These are phyloP conservation scores for Microbotryum scabiosae DNA, from an alignment of 1,284 basidiomycete species.

Conservation along the genomic window DNA sequence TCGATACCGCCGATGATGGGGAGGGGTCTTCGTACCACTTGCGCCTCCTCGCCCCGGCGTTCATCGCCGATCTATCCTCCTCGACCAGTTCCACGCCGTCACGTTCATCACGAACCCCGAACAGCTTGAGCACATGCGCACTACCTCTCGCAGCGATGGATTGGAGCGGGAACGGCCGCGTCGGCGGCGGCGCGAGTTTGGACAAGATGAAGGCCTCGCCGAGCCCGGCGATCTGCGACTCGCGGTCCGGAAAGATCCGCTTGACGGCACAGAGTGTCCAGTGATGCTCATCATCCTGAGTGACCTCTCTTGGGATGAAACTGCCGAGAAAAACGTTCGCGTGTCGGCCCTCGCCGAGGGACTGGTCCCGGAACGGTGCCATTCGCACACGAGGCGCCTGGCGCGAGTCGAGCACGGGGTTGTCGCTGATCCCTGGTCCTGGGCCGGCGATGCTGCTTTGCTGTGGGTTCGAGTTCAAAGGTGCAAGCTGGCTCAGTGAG, in stretches of 20 bases:
- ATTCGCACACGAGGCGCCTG: slow-evolving; percentile 33
- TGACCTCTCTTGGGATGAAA: slow-evolving; percentile 27
- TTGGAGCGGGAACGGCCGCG: neutral
- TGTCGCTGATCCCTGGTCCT: slow-evolving; percentile 8
- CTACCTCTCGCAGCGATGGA: neutral
- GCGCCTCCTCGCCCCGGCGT: neutral
- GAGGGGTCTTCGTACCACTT: no score
- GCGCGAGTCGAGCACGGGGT: slow-evolving; percentile 23
- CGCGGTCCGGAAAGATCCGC: slow-evolving; percentile 41
- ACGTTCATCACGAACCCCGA: slow-evolving; percentile 28
- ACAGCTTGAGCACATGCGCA: slow-evolving; percentile 12
- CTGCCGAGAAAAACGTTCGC: slow-evolving; percentile 43
- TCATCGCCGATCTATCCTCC: neutral
- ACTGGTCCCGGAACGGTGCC: slow-evolving; percentile 34
- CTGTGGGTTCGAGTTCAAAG: no score
- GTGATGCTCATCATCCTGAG: slow-evolving; percentile 7
- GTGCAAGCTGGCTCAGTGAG: neutral
- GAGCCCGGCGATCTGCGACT: slow-evolving; percentile 43
- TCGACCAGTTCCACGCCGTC: slow-evolving; percentile 19
- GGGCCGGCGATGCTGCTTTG: no score
- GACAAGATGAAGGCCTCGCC: slow-evolving; percentile 46
- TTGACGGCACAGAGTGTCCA: slow-evolving; percentile 46
- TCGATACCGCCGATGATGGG: no score
- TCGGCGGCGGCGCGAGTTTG: slow-evolving; percentile 31
- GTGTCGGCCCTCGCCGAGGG: slow-evolving; percentile 44